Conservation (phyloP, 495 filamentous ascomycete genomes). For the Sordaria brevicollis region DNA sequence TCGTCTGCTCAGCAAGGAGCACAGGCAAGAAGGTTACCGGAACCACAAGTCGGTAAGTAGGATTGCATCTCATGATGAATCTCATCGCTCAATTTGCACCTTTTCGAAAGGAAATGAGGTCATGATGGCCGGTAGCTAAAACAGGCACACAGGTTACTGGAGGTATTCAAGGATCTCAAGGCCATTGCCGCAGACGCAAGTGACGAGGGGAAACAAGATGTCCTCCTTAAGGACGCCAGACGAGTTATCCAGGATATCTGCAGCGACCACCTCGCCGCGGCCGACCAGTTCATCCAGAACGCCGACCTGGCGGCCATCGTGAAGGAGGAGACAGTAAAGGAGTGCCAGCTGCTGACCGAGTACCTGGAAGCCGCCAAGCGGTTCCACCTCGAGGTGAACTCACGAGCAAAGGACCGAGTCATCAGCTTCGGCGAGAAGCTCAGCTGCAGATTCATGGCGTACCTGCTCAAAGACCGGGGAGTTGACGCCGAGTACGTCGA, state of each 20-base stretch:
- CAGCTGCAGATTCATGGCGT: constrained; percentile 78
- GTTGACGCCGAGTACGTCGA: constrained; percentile 82
- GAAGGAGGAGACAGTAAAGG: constrained; percentile 52
- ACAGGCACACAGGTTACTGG: constrained; percentile 30
- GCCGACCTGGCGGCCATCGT: constrained; percentile 47
- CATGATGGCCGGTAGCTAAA: neutral
- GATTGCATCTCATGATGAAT: constrained; percentile 2
- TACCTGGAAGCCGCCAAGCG: constrained; percentile 45
- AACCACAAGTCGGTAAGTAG: constrained; percentile 84
- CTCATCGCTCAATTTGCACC: constrained; percentile 5
- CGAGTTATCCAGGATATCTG: constrained; percentile 64
- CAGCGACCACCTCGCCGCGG: constrained; percentile 61
- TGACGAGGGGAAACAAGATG: constrained; percentile 47
- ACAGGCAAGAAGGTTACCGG: constrained; percentile 83
- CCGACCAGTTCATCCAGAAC: constrained; percentile 49
- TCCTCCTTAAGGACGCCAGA: constrained; percentile 60
- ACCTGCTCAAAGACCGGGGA: constrained; percentile 62
- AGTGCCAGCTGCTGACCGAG: constrained; percentile 54
- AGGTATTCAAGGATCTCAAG: constrained; percentile 54
- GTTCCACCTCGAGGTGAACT: constrained; percentile 62
- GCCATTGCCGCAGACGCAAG: constrained; percentile 59
- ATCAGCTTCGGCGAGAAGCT: constrained; percentile 91
- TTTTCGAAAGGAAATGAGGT: neutral
- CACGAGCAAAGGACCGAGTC: constrained; percentile 76
- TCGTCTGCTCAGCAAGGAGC: constrained; percentile 89